Evolutionary conservation across 1,139 yeast species (phyloP), one percentile per base, ranked within the genome.

Genomic region (Taphrina deformans): DNA sequence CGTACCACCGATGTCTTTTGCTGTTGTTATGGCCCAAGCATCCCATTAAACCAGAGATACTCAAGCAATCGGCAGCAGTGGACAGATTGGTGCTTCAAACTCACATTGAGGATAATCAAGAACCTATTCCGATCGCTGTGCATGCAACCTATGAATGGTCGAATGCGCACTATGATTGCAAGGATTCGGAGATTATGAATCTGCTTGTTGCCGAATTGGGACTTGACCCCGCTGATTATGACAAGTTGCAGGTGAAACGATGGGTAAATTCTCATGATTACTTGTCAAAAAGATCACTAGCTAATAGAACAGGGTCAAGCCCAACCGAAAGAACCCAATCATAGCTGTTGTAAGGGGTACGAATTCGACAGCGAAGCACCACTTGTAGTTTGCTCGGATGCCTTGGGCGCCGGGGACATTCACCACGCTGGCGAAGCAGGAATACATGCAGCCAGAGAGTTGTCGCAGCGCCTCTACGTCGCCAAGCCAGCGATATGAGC

Each of bases 11-110:
- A 29, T 35, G 50, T 16, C 24, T 59, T 24, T 12, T 50, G 9
- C 63, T 59, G 4, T 26, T 59, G 16, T 31, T 59, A 6, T 59
- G 63, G 63, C 63, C 63, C 18, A 59, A 50, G 29, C 21, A 16
- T 12, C 29, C 53, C 12, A 35, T 58, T 27, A 24, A n/a, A 6
- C 12, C 31, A 26, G 18, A 31, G n/a, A 16, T 9, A 3, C 18
- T 59, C 27, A 38, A 26, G 23, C 14, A 48, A 21, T 16, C 33
- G 2, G 27, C 21, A n/a, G 21, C 14, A 7, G 21, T 59, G 1
- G 21, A 59, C 4, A 18, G 53, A 7, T n/a, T 50, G n/a, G 46
- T 48, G 12, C 12, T 26, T 12, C 63, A 59, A 18, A 6, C 27
- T 2, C 63, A 59, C 41, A 59, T 59, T 16, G 38, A 35, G 23